phyloP scores from a whole-genome alignment of 2,329 filamentous ascomycete species.

The Apiospora saccharicola region DNA sequence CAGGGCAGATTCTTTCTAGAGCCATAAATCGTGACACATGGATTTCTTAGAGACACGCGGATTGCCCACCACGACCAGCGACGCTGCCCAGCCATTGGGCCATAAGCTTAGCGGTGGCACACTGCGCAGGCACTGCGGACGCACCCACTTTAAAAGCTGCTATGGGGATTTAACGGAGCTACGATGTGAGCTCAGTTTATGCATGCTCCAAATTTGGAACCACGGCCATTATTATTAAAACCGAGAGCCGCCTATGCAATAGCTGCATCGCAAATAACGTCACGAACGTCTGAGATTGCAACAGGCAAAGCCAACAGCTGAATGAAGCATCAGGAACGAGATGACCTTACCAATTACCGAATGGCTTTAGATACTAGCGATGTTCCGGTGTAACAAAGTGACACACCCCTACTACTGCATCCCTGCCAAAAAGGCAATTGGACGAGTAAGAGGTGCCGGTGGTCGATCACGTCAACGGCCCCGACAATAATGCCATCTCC shows the following conservation, averaged over 20 bases:
- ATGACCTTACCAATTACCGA: not conserved
- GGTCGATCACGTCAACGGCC: conserved; percentile 19
- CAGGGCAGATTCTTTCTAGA: conserved; percentile 5
- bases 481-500: conserved; percentile 15
- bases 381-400: not conserved
- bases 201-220: conserved; percentile 8
- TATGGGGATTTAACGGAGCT: conserved; percentile 1
- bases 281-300: not conserved
- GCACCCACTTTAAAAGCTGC: conserved; percentile 2
- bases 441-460: conserved; percentile 18
- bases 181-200: not conserved
- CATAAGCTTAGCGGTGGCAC: not conserved
- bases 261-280: not conserved
- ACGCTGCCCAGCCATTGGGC: conserved; percentile 15
- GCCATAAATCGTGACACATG: conserved; percentile 22
- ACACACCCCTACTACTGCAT: not conserved
- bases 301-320: not conserved
- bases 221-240: not conserved
- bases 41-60: not conserved
- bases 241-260: conserved; percentile 3
- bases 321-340: not conserved
- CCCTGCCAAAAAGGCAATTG: not conserved
- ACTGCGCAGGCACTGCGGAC: not conserved
- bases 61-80: conserved; percentile 14
- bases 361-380: not conserved